Conservation (phyloP, 192 early-diverging fungal genomes). For the Martensiomyces pterosporus region DNA sequence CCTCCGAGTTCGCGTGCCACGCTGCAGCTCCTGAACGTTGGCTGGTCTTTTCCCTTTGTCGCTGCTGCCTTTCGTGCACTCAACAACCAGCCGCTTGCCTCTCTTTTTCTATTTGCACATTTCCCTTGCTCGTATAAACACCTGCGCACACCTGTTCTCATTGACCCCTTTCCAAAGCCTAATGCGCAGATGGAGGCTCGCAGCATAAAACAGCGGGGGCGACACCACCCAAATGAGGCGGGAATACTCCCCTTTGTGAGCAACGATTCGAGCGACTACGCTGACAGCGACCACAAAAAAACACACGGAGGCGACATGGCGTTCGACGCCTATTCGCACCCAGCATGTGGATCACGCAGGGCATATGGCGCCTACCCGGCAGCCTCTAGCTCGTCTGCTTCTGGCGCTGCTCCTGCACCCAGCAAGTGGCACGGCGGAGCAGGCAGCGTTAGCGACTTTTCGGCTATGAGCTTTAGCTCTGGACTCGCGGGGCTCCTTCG, state of each 20-base stretch:
- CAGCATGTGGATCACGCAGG: slow-evolving; percentile 7
- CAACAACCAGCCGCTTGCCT: too few species aligned
- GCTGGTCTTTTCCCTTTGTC: too few species aligned
- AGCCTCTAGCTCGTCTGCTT: slow-evolving; percentile 2
- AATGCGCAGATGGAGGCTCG: slow-evolving; percentile 30
- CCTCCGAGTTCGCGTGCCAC: too few species aligned
- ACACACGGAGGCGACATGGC: background rate
- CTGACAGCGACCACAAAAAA: too few species aligned
- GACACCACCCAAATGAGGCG: slow-evolving; percentile 8
- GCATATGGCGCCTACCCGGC: slow-evolving; percentile 37
- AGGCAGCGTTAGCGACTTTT: slow-evolving; percentile 23
- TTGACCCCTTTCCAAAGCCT: background rate
- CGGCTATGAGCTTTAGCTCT: slow-evolving; percentile 14
- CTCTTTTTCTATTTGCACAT: background rate
- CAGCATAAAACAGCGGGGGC: slow-evolving; percentile 42
- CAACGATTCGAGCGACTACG: slow-evolving; percentile 16
- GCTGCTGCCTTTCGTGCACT: too few species aligned
- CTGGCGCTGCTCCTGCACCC: too few species aligned
- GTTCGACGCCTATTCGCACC: background rate
- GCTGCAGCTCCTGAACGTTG: too few species aligned
- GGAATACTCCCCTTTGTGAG: slow-evolving; percentile 12
- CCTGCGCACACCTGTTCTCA: too few species aligned
- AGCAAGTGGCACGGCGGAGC: too few species aligned
- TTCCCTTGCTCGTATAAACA: background rate
- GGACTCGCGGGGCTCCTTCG: slow-evolving; percentile 34